phyloP scores from a whole-genome alignment of 768 basidiomycete genomes.

The Lentinula lateritia region DNA sequence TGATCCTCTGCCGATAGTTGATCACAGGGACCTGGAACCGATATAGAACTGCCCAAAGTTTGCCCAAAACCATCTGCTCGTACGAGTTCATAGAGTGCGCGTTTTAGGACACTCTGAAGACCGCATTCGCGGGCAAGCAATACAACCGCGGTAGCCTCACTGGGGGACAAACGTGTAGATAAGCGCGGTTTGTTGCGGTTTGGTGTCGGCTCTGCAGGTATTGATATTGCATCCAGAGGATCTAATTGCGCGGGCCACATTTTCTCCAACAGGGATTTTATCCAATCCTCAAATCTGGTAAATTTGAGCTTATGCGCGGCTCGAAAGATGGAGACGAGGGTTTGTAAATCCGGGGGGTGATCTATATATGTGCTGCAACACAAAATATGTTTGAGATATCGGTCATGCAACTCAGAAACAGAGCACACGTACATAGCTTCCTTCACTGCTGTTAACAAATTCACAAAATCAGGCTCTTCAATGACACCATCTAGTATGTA shows the following conservation, averaged over 20 bases:
- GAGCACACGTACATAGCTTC: too few relatives aligned
- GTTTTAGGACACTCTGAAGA: background rate
- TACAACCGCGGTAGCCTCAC: background rate
- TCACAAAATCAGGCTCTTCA: too few relatives aligned
- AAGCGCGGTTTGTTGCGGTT: background rate
- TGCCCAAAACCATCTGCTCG: background rate
- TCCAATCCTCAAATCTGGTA: background rate
- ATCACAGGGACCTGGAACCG: background rate
- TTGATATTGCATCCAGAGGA: background rate
- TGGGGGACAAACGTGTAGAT: background rate
- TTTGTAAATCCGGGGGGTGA: too few relatives aligned
- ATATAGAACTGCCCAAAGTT: background rate
- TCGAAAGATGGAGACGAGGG: background rate
- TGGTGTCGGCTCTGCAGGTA: too few relatives aligned
- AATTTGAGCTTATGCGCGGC: background rate
- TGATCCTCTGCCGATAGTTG: background rate
- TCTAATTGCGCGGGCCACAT: background rate
- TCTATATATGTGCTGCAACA: too few relatives aligned
- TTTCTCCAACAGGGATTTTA: background rate
- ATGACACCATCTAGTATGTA: too few relatives aligned
- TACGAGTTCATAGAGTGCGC: background rate
- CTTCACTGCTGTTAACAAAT: too few relatives aligned
- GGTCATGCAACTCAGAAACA: too few relatives aligned
- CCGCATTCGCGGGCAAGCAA: background rate
- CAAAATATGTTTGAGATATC: too few relatives aligned